Percentiles rank a stretch among this genome's conserved stretches.
Evolutionary conservation across 2,329 filamentous ascomycete genomes (phyloP).

Genomic region (Fusarium decemcellulare): DNA sequence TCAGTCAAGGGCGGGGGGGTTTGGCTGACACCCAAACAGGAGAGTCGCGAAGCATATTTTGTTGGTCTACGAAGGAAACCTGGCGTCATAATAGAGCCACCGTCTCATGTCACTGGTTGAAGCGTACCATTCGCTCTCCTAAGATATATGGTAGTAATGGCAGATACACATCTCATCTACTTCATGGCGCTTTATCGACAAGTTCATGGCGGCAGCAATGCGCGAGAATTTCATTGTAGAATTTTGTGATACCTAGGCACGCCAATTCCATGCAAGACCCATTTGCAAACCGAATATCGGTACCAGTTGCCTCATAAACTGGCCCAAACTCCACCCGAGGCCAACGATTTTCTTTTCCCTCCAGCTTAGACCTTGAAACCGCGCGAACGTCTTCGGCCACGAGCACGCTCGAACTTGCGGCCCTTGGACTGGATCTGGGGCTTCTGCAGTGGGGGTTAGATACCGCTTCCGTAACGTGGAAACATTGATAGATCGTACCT

Average conservation of each 20-base stretch:
- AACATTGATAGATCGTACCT: slow-evolving; percentile 69
- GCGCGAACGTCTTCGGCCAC: slow-evolving; percentile 97
- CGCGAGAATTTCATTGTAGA: slow-evolving; percentile 51
- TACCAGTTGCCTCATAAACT: slow-evolving; percentile 48
- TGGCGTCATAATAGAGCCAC: slow-evolving; percentile 48
- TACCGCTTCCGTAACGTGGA: neutral
- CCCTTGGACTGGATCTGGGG: slow-evolving; percentile 98
- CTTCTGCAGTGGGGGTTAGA: slow-evolving; percentile 75
- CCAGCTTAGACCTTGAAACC: slow-evolving; percentile 99
- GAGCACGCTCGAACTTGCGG: slow-evolving; percentile 98
- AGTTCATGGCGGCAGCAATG: slow-evolving; percentile 41
- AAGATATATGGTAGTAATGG: neutral
- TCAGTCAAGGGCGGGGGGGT: neutral
- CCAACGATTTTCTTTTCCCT: slow-evolving; percentile 43
- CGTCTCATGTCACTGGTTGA: slow-evolving; percentile 8
- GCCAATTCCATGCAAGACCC: slow-evolving; percentile 60
- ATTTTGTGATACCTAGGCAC: slow-evolving; percentile 63
- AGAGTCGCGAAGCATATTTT: slow-evolving; percentile 84
- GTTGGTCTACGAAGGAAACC: slow-evolving; percentile 80
- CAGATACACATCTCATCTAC: no score
- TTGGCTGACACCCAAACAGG: slow-evolving; percentile 44
- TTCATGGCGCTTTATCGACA: no score
- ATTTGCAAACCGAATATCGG: slow-evolving; percentile 51
- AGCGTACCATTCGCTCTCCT: neutral
- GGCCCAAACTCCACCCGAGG: slow-evolving; percentile 47